These are phyloP conservation scores for Mortierella alpina DNA, from an alignment of 192 early-diverging fungal genomes.

Conservation along the genomic window DNA sequence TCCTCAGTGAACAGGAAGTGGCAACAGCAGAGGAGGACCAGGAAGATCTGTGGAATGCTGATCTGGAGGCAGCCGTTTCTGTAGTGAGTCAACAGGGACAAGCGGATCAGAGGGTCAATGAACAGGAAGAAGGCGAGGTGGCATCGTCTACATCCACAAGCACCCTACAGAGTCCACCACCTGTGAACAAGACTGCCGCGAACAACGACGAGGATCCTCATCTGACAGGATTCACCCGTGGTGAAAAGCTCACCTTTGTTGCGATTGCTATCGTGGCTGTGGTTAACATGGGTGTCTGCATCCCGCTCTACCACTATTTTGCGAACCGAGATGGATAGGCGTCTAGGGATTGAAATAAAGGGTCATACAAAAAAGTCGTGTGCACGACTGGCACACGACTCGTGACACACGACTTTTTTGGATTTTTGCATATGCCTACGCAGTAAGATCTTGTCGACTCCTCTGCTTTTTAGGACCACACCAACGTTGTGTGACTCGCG, in stretches of 20 bases:
- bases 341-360: neutral
- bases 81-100: neutral
- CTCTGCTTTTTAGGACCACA: too few species aligned
- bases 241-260: constrained; percentile 44
- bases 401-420: too few species aligned
- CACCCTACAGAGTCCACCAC: too few species aligned
- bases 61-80: neutral
- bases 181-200: too few species aligned
- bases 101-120: neutral
- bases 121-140: neutral
- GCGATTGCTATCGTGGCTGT: constrained; percentile 29
- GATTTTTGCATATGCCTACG: too few species aligned
- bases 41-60: neutral
- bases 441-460: too few species aligned
- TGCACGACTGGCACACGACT: neutral
- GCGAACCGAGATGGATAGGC: constrained; percentile 19
- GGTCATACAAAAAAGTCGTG: neutral
- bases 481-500: too few species aligned
- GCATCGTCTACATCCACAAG: too few species aligned
- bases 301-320: constrained; percentile 52
- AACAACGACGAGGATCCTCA: too few species aligned
- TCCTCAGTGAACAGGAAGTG: neutral
- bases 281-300: constrained; percentile 43
- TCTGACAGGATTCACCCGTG: constrained; percentile 44
- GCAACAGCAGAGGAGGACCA: neutral